A percentile compares a stretch with the other conserved stretches of the same genome.
phyloP scores from a whole-genome alignment of 768 basidiomycete genomes.

The Panaeolus papilionaceus region DNA sequence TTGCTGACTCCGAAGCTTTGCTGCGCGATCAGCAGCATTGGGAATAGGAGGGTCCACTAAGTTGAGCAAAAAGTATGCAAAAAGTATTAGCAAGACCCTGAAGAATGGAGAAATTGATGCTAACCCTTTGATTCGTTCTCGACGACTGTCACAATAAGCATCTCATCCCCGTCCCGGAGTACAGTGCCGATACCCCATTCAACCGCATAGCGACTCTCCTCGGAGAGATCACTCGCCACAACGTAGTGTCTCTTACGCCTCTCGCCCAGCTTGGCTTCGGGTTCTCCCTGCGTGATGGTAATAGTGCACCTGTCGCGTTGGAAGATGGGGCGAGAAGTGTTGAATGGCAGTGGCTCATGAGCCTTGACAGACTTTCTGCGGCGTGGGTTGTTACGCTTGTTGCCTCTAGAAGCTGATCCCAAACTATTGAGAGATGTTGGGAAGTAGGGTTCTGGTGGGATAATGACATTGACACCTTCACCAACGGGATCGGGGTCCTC shows the following conservation, averaged over 20 bases:
- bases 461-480: conserved; percentile 90
- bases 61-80: background rate
- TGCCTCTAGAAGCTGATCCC: conserved; percentile 39
- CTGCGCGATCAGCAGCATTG: conserved; percentile 74
- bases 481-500: conserved; percentile 87
- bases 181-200: conserved; percentile 99
- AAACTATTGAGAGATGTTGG: conserved; percentile 68
- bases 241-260: conserved; percentile 77
- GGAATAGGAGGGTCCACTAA: conserved; percentile 74
- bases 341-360: conserved; percentile 68
- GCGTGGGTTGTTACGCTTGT: conserved; percentile 51
- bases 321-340: conserved; percentile 82
- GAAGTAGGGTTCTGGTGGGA: conserved; percentile 85
- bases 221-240: conserved; percentile 93
- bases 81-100: conserved; percentile 16
- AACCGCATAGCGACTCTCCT: conserved; percentile 93
- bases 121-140: conserved; percentile 92
- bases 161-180: conserved; percentile 91
- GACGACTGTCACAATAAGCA: conserved; percentile 89
- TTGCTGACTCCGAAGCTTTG: conserved; percentile 88
- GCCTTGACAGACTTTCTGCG: conserved; percentile 67
- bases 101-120: conserved; percentile 28
- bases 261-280: conserved; percentile 56
- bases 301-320: conserved; percentile 94
- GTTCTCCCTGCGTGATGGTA: conserved; percentile 85